These are phyloP conservation scores for Pleurotus tuber-regium DNA, from an alignment of 768 basidiomycete genomes.

Conservation along the genomic window DNA sequence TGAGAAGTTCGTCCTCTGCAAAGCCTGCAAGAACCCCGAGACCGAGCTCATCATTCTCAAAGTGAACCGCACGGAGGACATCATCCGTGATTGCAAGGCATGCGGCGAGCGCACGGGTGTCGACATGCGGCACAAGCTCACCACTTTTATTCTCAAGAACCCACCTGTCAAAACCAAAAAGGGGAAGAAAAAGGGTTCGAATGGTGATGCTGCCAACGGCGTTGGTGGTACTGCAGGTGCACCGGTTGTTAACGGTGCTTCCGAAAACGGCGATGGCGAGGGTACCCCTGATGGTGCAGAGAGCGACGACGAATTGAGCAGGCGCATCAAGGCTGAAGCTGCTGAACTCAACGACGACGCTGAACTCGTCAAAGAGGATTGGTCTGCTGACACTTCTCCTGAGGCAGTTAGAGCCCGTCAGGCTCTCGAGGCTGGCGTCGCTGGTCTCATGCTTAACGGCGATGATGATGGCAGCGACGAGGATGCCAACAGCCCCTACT, in stretches of 20 bases:
- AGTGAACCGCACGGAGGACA: constrained; percentile 74
- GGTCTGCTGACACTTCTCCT: constrained; percentile 90
- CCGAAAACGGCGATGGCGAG: constrained; percentile 39
- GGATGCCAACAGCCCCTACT: constrained; percentile 82
- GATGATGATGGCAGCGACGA: constrained; percentile 92
- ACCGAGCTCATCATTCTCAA: constrained; percentile 93
- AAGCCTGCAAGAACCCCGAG: constrained; percentile 98
- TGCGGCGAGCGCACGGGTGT: constrained; percentile 90
- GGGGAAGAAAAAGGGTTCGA: constrained; percentile 53
- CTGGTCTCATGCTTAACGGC: constrained; percentile 40
- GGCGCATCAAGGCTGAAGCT: constrained; percentile 89
- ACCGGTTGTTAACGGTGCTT: constrained; percentile 30
- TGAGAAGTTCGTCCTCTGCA: constrained; percentile 97
- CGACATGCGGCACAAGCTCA: constrained; percentile 96
- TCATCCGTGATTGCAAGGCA: constrained; percentile 96
- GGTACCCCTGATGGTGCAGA: constrained; percentile 58
- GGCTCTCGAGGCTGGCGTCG: constrained; percentile 60
- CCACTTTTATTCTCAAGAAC: constrained; percentile 96
- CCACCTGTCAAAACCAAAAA: constrained; percentile 89
- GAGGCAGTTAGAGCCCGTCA: constrained; percentile 86
- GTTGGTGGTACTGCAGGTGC: constrained; percentile 19
- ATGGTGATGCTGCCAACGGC: constrained; percentile 25
- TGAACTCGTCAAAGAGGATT: constrained; percentile 66
- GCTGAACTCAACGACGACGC: constrained; percentile 68
- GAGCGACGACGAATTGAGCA: constrained; percentile 86